Conservation (phyloP, 1,284 basidiomycete species). For the Puccinia coronata region DNA sequence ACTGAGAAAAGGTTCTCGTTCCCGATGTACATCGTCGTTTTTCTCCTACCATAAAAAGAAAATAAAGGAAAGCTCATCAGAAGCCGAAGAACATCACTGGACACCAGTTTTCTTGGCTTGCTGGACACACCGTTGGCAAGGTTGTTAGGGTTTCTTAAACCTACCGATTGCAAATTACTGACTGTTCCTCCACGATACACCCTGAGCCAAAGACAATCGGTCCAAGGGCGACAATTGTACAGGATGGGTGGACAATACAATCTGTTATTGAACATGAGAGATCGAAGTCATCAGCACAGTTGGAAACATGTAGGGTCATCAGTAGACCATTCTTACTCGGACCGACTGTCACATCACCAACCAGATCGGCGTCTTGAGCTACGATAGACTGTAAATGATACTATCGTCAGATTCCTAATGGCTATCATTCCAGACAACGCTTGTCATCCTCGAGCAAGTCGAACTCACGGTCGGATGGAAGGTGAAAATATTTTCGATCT, state of each 20-base stretch:
- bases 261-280: neutral
- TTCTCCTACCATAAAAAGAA: neutral
- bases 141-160: too few species aligned
- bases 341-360: conserved; percentile 44
- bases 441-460: neutral
- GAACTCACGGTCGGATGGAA: conserved; percentile 32
- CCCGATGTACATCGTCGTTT: conserved; percentile 37
- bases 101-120: too few species aligned
- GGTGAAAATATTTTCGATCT: conserved; percentile 43
- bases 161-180: conserved; percentile 43
- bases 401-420: too few species aligned
- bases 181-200: conserved; percentile 48
- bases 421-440: neutral
- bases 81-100: neutral
- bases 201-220: conserved; percentile 44
- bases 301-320: neutral
- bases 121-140: too few species aligned
- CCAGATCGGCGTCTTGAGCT: conserved; percentile 45
- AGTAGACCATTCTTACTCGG: conserved; percentile 14
- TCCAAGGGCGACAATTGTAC: conserved; percentile 41
- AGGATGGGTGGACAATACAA: conserved; percentile 43
- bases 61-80: too few species aligned
- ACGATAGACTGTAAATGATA: conserved; percentile 39
- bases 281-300: neutral
- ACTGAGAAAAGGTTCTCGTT: conserved; percentile 44